phyloP scores from a whole-genome alignment of 139 green algal genomes.

The Volvox reticuliferus region DNA sequence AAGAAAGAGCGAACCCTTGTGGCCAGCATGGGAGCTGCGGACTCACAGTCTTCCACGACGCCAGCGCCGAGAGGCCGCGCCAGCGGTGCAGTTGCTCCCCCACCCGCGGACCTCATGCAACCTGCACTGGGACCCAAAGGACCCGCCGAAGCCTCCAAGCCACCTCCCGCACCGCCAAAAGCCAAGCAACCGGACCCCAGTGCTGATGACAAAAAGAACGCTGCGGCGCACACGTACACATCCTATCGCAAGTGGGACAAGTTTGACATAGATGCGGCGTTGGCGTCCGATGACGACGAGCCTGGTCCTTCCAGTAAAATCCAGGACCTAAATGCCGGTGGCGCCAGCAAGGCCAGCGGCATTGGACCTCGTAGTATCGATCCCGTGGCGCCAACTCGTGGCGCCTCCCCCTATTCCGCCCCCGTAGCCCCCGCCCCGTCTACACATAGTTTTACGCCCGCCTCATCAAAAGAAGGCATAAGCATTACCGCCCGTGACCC shows the following conservation, averaged over 20 bases:
- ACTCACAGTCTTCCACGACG: not conserved
- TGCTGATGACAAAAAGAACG: not conserved
- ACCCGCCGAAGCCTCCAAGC: not conserved
- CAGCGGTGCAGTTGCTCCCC: conserved; percentile 27
- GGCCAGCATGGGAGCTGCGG: not conserved
- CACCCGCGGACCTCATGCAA: conserved; percentile 52
- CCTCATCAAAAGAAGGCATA: not conserved
- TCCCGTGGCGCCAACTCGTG: not conserved
- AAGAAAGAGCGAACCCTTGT: conserved; percentile 54
- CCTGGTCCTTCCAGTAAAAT: not conserved
- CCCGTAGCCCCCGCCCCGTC: not conserved
- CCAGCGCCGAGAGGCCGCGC: conserved; percentile 54
- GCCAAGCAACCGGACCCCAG: not conserved
- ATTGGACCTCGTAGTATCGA: not conserved
- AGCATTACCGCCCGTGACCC: conserved; percentile 29
- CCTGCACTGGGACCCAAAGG: conserved; percentile 28
- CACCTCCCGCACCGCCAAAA: not conserved
- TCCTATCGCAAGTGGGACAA: conserved; percentile 80
- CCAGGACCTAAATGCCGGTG: not conserved
- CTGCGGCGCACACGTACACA: conserved; percentile 79
- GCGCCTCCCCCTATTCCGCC: not conserved
- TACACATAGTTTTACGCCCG: too few species aligned
- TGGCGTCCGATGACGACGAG: conserved; percentile 58
- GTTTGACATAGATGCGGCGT: conserved; percentile 76
- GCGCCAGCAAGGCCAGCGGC: not conserved